Conservation (phyloP, 2,329 filamentous ascomycete species). For the Spiromastix sp. region DNA sequence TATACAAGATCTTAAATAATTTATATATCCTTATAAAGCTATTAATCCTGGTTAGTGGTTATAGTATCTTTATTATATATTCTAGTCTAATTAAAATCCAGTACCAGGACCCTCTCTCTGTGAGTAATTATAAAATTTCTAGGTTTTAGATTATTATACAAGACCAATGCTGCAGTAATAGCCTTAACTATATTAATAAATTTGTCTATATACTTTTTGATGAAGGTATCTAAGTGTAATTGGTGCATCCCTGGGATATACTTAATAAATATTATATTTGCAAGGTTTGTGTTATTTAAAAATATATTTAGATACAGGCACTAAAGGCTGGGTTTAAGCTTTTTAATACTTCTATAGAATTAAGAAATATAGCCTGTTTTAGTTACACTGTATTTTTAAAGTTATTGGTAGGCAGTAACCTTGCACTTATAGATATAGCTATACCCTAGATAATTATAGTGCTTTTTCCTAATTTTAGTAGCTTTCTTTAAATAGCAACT, state of each 20-base stretch:
- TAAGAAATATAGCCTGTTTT: constrained; percentile 3
- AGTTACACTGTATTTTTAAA: background rate
- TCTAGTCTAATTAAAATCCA: constrained; percentile 2
- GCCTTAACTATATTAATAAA: constrained; percentile 1
- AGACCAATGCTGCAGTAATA: constrained; percentile 5
- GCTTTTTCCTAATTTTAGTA: background rate
- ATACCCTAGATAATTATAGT: background rate
- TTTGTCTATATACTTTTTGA: constrained; percentile 1
- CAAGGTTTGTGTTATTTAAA: constrained; percentile 2
- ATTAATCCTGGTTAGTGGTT: constrained; percentile 1
- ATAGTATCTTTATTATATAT: constrained; percentile 3
- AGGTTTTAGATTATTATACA: constrained; percentile 4
- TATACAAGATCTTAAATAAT: constrained; percentile 1
- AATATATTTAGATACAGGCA: constrained; percentile 4
- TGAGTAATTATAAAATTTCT: constrained; percentile 3
- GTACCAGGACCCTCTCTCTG: constrained; percentile 1
- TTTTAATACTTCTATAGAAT: constrained; percentile 4
- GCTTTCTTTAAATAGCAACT: background rate
- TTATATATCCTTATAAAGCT: background rate
- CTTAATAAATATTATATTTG: constrained; percentile 5
- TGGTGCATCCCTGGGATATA: constrained; percentile 4
- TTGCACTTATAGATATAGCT: background rate
- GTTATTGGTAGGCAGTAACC: constrained; percentile 1
- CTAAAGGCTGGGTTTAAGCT: constrained; percentile 3
- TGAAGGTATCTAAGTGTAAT: constrained; percentile 2